Conservation (phyloP, 2,329 filamentous ascomycete species). For the Pseudopithomyces chartarum region DNA sequence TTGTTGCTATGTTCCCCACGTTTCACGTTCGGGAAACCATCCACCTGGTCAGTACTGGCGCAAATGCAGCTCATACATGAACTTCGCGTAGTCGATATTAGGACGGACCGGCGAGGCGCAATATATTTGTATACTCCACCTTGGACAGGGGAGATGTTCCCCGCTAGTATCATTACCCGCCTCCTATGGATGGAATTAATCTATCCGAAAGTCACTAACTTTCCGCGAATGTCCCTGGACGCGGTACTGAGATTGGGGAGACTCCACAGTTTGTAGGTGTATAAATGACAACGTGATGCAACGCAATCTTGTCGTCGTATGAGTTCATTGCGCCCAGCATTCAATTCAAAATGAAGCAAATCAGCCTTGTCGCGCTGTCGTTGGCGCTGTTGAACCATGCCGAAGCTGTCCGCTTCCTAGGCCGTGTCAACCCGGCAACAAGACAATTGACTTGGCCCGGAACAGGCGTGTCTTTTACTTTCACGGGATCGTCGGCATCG, state of each 20-base stretch:
- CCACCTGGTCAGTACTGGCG: neutral
- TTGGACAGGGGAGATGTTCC: neutral
- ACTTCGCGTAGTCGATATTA: neutral
- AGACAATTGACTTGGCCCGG: slow-evolving; percentile 53
- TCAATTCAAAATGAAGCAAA: neutral
- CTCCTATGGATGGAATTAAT: neutral
- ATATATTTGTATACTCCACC: neutral
- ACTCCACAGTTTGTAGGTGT: neutral
- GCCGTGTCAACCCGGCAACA: slow-evolving; percentile 51
- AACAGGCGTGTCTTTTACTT: slow-evolving; percentile 50
- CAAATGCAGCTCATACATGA: neutral
- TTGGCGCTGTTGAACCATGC: neutral
- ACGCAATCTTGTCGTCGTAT: neutral
- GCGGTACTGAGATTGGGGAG: neutral
- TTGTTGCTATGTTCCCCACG: neutral
- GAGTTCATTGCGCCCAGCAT: neutral
- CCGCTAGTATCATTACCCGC: slow-evolving; percentile 4
- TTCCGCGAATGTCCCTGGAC: neutral
- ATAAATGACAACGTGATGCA: neutral
- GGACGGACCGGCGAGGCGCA: neutral
- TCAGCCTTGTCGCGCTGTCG: neutral
- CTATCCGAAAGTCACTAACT: neutral
- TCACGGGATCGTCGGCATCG: slow-evolving; percentile 47
- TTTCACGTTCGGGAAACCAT: neutral
- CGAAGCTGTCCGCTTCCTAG: slow-evolving; percentile 28